Percentiles rank a stretch among this genome's conserved stretches.
These are phyloP conservation scores for Lophium mytilinum DNA, from an alignment of 495 filamentous ascomycete species.

Conservation along the genomic window DNA sequence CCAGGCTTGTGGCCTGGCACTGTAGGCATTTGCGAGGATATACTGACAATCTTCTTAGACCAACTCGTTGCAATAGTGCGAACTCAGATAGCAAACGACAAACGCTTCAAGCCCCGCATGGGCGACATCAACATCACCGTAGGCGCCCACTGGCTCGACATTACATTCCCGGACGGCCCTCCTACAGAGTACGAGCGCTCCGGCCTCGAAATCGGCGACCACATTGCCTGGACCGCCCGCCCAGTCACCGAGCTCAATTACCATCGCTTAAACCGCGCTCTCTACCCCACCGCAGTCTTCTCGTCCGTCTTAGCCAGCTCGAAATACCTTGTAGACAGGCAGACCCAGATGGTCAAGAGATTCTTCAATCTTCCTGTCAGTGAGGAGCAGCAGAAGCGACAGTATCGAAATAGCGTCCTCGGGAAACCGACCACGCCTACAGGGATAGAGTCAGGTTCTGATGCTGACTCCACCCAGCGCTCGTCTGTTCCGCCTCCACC, in stretches of 20 bases:
- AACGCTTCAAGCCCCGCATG: slow-evolving; percentile 31
- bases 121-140: slow-evolving; percentile 42
- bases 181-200: slow-evolving; percentile 52
- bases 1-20: too few relatives aligned
- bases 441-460: neutral
- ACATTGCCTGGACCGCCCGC: slow-evolving; percentile 44
- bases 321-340: slow-evolving; percentile 17
- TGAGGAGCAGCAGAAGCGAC: neutral
- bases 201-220: slow-evolving; percentile 51
- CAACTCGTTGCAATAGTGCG: slow-evolving; percentile 45
- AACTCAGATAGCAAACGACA: slow-evolving; percentile 13
- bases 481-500: neutral
- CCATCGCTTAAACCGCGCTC: slow-evolving; percentile 30
- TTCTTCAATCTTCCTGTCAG: slow-evolving; percentile 4
- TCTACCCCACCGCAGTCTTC: slow-evolving; percentile 38
- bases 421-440: neutral
- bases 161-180: slow-evolving; percentile 50
- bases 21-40: neutral
- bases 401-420: too few relatives aligned
- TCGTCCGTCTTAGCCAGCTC: slow-evolving; percentile 34
- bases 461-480: neutral
- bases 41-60: slow-evolving; percentile 26
- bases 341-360: slow-evolving; percentile 3
- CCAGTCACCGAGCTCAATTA: slow-evolving; percentile 37
- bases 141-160: slow-evolving; percentile 50